Conservation (phyloP, 352 stramenopile genomes). For the Phytophthora fragariae region DNA sequence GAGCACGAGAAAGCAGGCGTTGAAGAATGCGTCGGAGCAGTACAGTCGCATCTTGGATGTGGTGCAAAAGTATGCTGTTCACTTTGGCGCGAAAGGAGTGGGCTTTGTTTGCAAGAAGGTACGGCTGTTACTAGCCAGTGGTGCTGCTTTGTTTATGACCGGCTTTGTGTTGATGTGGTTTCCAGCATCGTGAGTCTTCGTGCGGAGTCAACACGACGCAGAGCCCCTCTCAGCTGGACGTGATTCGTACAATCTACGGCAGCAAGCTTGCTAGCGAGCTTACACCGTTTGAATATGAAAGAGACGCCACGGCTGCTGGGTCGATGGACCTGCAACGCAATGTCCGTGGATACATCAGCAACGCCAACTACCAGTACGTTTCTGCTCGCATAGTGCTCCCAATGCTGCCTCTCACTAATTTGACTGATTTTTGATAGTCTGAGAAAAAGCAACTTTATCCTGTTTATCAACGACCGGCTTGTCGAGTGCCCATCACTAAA, state of each 20-base stretch:
- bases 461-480: slow-evolving; percentile 99
- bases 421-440: slow-evolving; percentile 44
- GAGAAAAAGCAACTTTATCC: slow-evolving; percentile 88
- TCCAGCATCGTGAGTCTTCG: slow-evolving; percentile 77
- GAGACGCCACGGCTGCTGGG: slow-evolving; percentile 37
- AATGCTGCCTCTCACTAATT: background rate
- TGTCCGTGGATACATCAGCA: slow-evolving; percentile 75
- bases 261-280: slow-evolving; percentile 74
- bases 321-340: slow-evolving; percentile 49
- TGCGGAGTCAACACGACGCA: slow-evolving; percentile 83
- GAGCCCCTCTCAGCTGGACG: slow-evolving; percentile 69
- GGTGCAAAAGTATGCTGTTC: slow-evolving; percentile 97
- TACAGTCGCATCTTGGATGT: slow-evolving; percentile 95
- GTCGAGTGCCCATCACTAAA: slow-evolving; percentile 95
- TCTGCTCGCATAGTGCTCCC: background rate
- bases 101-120: slow-evolving; percentile 97
- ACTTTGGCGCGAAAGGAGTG: slow-evolving; percentile 89
- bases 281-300: slow-evolving; percentile 52
- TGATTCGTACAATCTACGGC: slow-evolving; percentile 82
- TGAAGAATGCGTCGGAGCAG: slow-evolving; percentile 95
- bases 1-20: slow-evolving; percentile 90
- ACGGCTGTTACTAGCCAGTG: background rate
- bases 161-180: background rate
- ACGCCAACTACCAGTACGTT: slow-evolving; percentile 91
- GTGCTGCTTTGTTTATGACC: background rate